Base-by-base conservation (phyloP, 2,329 filamentous ascomycete genomes). In the Elsinoe fawcettii region DNA sequence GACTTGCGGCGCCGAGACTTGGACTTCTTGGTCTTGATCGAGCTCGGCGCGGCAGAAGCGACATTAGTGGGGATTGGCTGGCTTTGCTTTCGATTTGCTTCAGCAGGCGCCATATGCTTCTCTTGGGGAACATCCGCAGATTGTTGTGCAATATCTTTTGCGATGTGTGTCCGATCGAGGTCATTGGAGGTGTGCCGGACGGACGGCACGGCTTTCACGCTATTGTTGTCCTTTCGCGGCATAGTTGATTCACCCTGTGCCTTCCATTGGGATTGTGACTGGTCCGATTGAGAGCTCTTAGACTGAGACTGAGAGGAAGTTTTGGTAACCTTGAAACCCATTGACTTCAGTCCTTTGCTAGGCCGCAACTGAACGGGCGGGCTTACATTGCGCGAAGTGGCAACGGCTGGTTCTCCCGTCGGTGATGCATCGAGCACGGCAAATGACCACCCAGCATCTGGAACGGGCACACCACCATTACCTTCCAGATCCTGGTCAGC, bases 311-410 rank as follows among this genome's bases (percentile, higher is more conserved):
- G 49, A 18, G 49, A 53, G 14, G 49, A 53, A 1, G 54, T 8
- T 20, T 56, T 56, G 30, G 39, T 56, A 12, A 56, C 41, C 36
- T 56, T 56, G 54, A 56, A 56, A 1, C 54, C 54, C 54, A 56
- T 47, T 2, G 23, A 22, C 32, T 56, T 56, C 8, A 56, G 30
- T 9, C 54, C 54, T 22, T 41, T 18, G 32, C 18, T 34, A 8
- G 39, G 16, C 5, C 20, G 23, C 23, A 27, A 22, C 23, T 37
- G 54, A 2, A 36, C 16, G 6, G 11, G 14, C 2, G 37, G 34
- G 12, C 36, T 34, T 16, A 9, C 16, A 14, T 18, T 14, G 7
- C 53, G 18, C 7, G 5, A 18, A 8, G 6, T 8, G 1, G 16
- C 12, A 1, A 9, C 36, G 2, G 36, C 7, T 36, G 2, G 41